A percentile compares a stretch with the other conserved stretches of the same genome.
These are phyloP conservation scores for Komagataella phaffii DNA, from an alignment of 805 yeast species.

Conservation along the genomic window DNA sequence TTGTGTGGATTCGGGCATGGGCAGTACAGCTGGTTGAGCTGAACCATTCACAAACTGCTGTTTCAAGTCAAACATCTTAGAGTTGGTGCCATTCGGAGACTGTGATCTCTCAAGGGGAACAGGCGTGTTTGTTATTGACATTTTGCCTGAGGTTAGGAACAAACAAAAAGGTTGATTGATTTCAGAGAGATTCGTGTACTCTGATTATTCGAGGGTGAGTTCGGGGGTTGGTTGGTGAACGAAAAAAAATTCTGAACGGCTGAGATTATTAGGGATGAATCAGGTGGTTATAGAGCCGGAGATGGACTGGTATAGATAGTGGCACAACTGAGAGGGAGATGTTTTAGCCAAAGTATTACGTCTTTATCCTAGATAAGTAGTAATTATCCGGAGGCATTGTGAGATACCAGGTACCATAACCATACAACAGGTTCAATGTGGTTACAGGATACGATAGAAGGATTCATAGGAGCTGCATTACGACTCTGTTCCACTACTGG, in stretches of 20 bases:
- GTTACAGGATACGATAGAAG: too few relatives aligned
- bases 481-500: too few relatives aligned
- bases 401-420: too few relatives aligned
- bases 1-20: constrained; percentile 12
- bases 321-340: too few relatives aligned
- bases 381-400: too few relatives aligned
- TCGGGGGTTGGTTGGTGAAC: not conserved
- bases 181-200: not conserved
- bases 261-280: too few relatives aligned
- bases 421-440: too few relatives aligned
- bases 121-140: not conserved
- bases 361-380: too few relatives aligned
- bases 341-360: too few relatives aligned
- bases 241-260: not conserved
- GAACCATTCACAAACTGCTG: not conserved
- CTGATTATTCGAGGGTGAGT: not conserved
- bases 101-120: not conserved
- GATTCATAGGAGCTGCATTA: too few relatives aligned
- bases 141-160: not conserved
- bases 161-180: not conserved
- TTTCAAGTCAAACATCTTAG: not conserved
- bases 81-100: not conserved
- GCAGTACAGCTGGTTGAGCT: constrained; percentile 8
- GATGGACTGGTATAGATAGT: too few relatives aligned
- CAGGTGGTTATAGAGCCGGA: too few relatives aligned